A percentile compares a stretch with the other conserved stretches of the same genome.
Evolutionary conservation across 495 filamentous ascomycete species (phyloP).

Genomic region (Penicillium daleae): DNA sequence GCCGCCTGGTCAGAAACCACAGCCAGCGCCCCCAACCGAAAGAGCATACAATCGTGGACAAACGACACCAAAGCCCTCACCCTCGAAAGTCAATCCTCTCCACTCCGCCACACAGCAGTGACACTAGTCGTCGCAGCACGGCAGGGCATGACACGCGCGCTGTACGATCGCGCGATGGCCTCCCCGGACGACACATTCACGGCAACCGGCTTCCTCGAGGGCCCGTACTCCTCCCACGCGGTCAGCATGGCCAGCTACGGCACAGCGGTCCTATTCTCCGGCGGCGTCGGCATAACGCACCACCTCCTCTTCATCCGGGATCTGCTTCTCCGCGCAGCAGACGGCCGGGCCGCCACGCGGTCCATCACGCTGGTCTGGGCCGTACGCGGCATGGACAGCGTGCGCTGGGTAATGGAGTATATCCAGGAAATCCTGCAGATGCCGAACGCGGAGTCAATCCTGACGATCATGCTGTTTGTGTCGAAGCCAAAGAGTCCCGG

Average conservation of each 20-base stretch:
- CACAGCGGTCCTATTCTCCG: slow-evolving; percentile 83
- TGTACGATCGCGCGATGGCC: slow-evolving; percentile 69
- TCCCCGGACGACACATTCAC: slow-evolving; percentile 61
- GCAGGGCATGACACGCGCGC: slow-evolving; percentile 76
- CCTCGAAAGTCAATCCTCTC: slow-evolving; percentile 45
- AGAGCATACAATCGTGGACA: too few relatives aligned
- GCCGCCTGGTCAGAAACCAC: slow-evolving; percentile 60
- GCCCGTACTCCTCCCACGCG: slow-evolving; percentile 74
- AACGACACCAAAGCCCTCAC: too few relatives aligned
- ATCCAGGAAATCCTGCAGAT: too few relatives aligned
- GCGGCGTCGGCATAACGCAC: slow-evolving; percentile 87
- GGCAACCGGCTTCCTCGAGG: slow-evolving; percentile 72
- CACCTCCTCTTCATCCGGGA: slow-evolving; percentile 78
- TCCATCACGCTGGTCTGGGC: slow-evolving; percentile 86
- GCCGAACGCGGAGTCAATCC: too few relatives aligned
- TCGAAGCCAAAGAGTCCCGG: neutral
- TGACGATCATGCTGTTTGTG: neutral
- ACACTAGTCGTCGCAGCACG: slow-evolving; percentile 78
- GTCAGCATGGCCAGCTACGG: slow-evolving; percentile 75
- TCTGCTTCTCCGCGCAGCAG: slow-evolving; percentile 68
- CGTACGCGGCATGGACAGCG: too few relatives aligned
- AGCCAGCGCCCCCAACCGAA: slow-evolving; percentile 31
- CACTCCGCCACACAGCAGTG: slow-evolving; percentile 56
- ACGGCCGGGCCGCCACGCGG: slow-evolving; percentile 71
- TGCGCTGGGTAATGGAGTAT: too few relatives aligned